Evolutionary conservation across 140 eudicot genomes (phyloP).

Genomic region (Cichorium intybus): DNA sequence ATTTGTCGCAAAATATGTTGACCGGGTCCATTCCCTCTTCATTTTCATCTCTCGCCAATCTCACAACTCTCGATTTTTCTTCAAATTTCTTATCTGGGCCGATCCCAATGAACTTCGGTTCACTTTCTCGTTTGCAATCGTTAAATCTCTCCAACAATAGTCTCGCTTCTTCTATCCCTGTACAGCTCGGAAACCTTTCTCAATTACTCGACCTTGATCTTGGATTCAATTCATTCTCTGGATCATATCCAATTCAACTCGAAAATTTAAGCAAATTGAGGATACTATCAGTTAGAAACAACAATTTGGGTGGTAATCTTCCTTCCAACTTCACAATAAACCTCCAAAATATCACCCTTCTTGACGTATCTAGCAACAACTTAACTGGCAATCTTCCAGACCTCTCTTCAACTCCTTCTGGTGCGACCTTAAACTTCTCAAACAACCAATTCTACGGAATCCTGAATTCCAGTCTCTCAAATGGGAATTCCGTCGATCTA

Average conservation of each 20-base stretch:
- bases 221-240: conserved; percentile 43
- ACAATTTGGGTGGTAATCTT: conserved; percentile 39
- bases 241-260: conserved; percentile 44
- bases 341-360: conserved; percentile 26
- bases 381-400: conserved; percentile 46
- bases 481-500: conserved; percentile 40
- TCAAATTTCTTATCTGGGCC: conserved; percentile 62
- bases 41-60: conserved; percentile 42
- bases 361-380: conserved; percentile 45
- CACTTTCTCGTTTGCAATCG: conserved; percentile 25
- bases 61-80: conserved; percentile 45
- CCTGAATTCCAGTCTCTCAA: conserved; percentile 17
- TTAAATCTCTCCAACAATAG: conserved; percentile 56
- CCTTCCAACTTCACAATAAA: conserved; percentile 25
- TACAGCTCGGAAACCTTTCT: conserved; percentile 47
- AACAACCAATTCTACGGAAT: conserved; percentile 54
- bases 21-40: conserved; percentile 52
- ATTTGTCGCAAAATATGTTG: conserved; percentile 53
- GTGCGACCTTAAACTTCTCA: conserved; percentile 50
- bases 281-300: conserved; percentile 37
- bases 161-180: conserved; percentile 48
- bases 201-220: conserved; percentile 55
- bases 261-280: conserved; percentile 34
- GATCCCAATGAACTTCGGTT: conserved; percentile 44
- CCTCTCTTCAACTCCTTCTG: conserved; percentile 29